Base-by-base conservation (phyloP, 305 asterid species). In the Fraxinus baroniana region DNA sequence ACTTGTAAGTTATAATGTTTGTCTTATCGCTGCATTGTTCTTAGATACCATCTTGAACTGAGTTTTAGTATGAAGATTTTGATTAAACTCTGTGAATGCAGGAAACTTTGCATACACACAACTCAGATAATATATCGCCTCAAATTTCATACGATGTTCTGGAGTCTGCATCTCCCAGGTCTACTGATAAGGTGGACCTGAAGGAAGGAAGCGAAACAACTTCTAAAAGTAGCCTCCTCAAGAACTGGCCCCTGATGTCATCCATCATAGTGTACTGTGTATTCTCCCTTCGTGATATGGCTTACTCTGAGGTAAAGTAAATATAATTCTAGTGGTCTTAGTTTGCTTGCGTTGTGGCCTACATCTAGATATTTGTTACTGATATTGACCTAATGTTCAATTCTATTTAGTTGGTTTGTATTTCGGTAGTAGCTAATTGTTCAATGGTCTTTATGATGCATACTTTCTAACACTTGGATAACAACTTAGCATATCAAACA, bases 191-290 rank as follows among this genome's bases (percentile, higher is more conserved):
- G 49, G 78, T 30, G 36, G 86, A 73, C 60, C 32, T 32, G 78
- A 66, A 79, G 44, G 70, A 83, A 35, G 82, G 75, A 78, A 72
- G 33, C 13, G 77, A 78, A 80, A 30, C 74, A 55, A 26, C 81
- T 80, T 22, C 93, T 18, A 88, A 86, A 37, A 60, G 66, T 81
- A 94, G 90, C 90, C 94, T 94, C 55, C 8, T 87, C 20, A 92
- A 30, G 89, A 96, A 96, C 87, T 94, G 99, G 98, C 95, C 98
- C n/a, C 91, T 96, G 72, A 94, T 96, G 98, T 96, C 99, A 24
- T 93, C 99, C 79, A 89, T 96, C 84, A 77, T 93, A 26, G 90
- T 91, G 13, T 94, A 93, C 82, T 93, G 98, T 82, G 82, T 93
- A 79, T 94, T 96, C 90, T 92, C 97, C 41, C 97, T 96, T 88